These are phyloP conservation scores for Dipodascopsis uninucleata DNA, from an alignment of 805 yeast genomes.

Conservation along the genomic window DNA sequence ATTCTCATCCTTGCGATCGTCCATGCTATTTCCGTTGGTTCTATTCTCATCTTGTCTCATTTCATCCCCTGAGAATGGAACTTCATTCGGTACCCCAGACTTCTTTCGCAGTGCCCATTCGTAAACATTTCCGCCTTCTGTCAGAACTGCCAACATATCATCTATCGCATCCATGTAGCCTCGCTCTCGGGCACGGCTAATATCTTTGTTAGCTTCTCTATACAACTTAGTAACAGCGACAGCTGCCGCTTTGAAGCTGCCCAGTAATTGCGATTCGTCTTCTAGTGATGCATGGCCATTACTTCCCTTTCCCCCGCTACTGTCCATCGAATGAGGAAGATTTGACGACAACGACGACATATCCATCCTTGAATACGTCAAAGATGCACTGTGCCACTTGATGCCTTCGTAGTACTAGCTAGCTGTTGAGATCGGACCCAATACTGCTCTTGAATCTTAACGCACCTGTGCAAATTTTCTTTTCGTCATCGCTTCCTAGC, in stretches of 20 bases:
- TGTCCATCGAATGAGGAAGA: slow-evolving; percentile 52
- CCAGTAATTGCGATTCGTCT: slow-evolving; percentile 51
- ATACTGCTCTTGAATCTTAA: no score
- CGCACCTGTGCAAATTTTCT: no score
- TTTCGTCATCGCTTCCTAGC: no score
- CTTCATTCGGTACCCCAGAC: slow-evolving; percentile 8
- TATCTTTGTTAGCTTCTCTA: slow-evolving; percentile 54
- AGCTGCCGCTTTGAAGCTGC: slow-evolving; percentile 69
- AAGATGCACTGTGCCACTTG: slow-evolving; percentile 4
- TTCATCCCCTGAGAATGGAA: background rate
- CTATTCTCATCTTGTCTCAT: background rate
- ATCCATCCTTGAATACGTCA: slow-evolving; percentile 46
- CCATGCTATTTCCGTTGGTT: background rate
- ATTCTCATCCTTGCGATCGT: background rate
- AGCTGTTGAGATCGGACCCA: no score
- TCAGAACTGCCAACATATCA: slow-evolving; percentile 43
- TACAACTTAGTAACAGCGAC: slow-evolving; percentile 66
- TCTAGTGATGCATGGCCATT: no score
- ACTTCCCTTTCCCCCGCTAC: slow-evolving; percentile 43
- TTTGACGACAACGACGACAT: slow-evolving; percentile 56
- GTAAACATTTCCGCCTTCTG: slow-evolving; percentile 26
- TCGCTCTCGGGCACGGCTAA: slow-evolving; percentile 45
- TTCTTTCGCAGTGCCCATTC: slow-evolving; percentile 27
- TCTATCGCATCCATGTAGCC: slow-evolving; percentile 64
- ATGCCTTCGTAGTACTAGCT: no score